phyloP scores from a whole-genome alignment of 768 basidiomycete species.

The Clitopilus hobsonii region DNA sequence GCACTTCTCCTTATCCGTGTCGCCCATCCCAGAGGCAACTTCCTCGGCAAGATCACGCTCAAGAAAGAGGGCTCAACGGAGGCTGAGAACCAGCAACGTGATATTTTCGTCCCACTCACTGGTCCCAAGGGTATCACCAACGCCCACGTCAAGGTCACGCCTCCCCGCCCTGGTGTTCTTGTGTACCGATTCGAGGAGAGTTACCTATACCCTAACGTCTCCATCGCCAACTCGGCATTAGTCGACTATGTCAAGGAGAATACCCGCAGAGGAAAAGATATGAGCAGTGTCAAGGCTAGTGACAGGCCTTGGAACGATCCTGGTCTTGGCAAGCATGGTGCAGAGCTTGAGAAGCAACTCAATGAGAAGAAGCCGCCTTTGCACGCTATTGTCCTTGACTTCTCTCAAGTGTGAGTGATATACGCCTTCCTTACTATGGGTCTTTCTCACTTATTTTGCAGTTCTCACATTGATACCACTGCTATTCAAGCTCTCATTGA shows the following conservation, averaged over 20 bases:
- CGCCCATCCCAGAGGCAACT: constrained; percentile 83
- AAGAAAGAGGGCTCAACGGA: constrained; percentile 30
- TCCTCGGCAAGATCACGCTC: constrained; percentile 83
- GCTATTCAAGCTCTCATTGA: constrained; percentile 90
- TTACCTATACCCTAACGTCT: constrained; percentile 80
- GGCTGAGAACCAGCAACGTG: constrained; percentile 39
- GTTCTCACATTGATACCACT: constrained; percentile 88
- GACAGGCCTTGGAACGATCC: constrained; percentile 96
- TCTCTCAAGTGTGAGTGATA: constrained; percentile 66
- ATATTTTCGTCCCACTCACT: constrained; percentile 80
- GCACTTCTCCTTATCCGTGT: constrained; percentile 81
- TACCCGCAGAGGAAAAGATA: constrained; percentile 74
- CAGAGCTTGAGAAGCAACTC: constrained; percentile 39
- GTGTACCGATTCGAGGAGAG: constrained; percentile 93
- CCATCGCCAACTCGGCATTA: constrained; percentile 61
- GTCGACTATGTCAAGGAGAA: constrained; percentile 78
- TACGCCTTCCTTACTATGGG: neutral
- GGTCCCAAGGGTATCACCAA: constrained; percentile 61
- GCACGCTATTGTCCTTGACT: constrained; percentile 88
- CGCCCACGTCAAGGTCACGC: constrained; percentile 62
- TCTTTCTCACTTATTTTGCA: constrained; percentile 20
- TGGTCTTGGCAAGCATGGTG: constrained; percentile 52
- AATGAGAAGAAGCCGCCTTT: constrained; percentile 61
- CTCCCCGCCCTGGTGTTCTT: constrained; percentile 82
- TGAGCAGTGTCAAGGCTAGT: constrained; percentile 51